Evolutionary conservation across 192 early-diverging fungal genomes (phyloP).

Genomic region (Umbelopsis isabellina): DNA sequence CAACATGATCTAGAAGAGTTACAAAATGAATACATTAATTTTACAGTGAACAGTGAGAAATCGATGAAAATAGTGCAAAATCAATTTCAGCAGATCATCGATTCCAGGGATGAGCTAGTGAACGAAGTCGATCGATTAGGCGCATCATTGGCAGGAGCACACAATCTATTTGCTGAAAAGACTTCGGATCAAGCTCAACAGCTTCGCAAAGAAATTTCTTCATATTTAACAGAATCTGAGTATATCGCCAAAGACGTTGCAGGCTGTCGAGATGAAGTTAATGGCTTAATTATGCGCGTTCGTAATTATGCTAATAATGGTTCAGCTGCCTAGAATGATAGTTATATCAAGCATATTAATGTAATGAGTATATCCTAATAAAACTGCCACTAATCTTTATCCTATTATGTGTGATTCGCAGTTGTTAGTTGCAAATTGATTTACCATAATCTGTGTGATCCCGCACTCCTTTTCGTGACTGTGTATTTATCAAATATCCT

Average conservation of each 20-base stretch:
- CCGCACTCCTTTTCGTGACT: too few relatives aligned
- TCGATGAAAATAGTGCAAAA: slow-evolving; percentile 16
- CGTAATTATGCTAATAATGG: slow-evolving; percentile 3
- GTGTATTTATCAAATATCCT: too few relatives aligned
- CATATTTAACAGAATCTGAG: slow-evolving; percentile 20
- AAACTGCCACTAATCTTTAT: too few relatives aligned
- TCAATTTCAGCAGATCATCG: slow-evolving; percentile 3
- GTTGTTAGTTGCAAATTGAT: too few relatives aligned
- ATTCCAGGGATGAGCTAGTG: slow-evolving; percentile 3
- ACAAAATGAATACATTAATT: slow-evolving; percentile 5
- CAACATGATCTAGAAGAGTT: slow-evolving; percentile 18
- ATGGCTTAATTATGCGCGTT: slow-evolving; percentile 24
- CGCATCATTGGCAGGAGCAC: not conserved
- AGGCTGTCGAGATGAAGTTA: slow-evolving; percentile 30
- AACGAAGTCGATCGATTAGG: not conserved
- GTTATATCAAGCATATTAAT: not conserved
- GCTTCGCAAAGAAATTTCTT: slow-evolving; percentile 18
- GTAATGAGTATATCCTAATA: too few relatives aligned
- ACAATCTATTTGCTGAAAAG: slow-evolving; percentile 23
- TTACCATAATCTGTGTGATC: too few relatives aligned
- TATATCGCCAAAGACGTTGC: not conserved
- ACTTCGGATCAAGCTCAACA: slow-evolving; percentile 6
- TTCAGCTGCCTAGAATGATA: not conserved
- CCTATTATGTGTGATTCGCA: too few relatives aligned
- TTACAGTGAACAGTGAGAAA: slow-evolving; percentile 11